Percentiles rank a stretch among this genome's conserved stretches.
Evolutionary conservation across 2,329 filamentous ascomycete species (phyloP).

Genomic region (Kalaharituber pfeilii): DNA sequence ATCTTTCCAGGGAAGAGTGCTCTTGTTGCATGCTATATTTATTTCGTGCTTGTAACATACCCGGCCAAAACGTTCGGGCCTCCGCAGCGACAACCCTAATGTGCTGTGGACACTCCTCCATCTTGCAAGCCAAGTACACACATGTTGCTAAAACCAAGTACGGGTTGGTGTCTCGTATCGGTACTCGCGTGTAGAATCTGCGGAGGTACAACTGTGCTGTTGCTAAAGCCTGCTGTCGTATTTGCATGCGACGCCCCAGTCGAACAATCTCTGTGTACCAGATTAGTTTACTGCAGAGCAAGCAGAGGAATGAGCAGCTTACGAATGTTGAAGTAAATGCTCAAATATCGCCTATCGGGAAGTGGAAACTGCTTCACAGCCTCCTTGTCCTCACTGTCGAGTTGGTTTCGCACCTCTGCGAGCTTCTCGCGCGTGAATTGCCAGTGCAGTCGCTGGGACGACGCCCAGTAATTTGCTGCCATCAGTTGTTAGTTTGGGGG

Average conservation of each 20-base stretch:
- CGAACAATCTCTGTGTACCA: constrained; percentile 53
- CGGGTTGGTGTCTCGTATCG: constrained; percentile 81
- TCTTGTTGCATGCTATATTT: not conserved
- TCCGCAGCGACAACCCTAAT: constrained; percentile 81
- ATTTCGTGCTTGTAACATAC: constrained; percentile 28
- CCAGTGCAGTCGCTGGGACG: constrained; percentile 80
- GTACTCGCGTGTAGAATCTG: constrained; percentile 78
- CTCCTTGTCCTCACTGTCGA: constrained; percentile 58
- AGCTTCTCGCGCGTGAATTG: constrained; percentile 73
- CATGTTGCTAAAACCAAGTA: constrained; percentile 87
- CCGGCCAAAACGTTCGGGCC: constrained; percentile 67
- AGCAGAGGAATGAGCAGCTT: constrained; percentile 25
- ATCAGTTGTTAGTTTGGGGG: constrained; percentile 32
- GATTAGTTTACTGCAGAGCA: not conserved
- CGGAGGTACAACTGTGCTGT: constrained; percentile 92
- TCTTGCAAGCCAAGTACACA: constrained; percentile 90
- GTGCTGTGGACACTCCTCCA: constrained; percentile 93
- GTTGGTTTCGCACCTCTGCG: constrained; percentile 52
- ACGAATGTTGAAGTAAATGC: constrained; percentile 88
- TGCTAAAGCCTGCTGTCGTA: constrained; percentile 80
- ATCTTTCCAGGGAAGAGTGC: constrained; percentile 8
- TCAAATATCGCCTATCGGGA: constrained; percentile 63
- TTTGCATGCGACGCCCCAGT: constrained; percentile 63
- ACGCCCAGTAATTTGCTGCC: constrained; percentile 95
- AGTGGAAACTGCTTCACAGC: constrained; percentile 64